A percentile compares a stretch with the other conserved stretches of the same genome.
phyloP scores from a whole-genome alignment of 2,329 filamentous ascomycete genomes.

The Pseudogymnoascus pannorum region DNA sequence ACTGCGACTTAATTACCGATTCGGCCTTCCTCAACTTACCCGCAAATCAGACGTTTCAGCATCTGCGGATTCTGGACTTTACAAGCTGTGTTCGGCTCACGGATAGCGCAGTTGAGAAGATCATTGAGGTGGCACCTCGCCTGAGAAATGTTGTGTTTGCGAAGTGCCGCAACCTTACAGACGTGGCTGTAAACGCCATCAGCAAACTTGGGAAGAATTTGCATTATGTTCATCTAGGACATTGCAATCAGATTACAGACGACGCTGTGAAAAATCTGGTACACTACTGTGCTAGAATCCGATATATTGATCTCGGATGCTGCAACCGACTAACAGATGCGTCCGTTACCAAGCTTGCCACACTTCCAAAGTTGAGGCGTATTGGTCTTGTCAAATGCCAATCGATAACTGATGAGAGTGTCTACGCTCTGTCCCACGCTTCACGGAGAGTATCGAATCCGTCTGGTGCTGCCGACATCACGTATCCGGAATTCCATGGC shows the following conservation, averaged over 20 bases:
- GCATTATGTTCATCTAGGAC: conserved; percentile 92
- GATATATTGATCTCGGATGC: conserved; percentile 97
- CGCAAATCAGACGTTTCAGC: conserved; percentile 64
- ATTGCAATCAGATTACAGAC: conserved; percentile 88
- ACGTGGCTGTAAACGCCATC: conserved; percentile 79
- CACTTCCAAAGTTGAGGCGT: conserved; percentile 84
- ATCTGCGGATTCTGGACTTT: conserved; percentile 85
- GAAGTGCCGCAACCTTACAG: conserved; percentile 90
- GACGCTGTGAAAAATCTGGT: conserved; percentile 78
- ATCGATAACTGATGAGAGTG: conserved; percentile 82
- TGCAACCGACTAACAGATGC: conserved; percentile 81
- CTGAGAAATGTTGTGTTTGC: conserved; percentile 88
- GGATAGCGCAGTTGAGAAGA: conserved; percentile 80
- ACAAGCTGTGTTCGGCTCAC: conserved; percentile 81
- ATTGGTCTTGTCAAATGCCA: conserved; percentile 94
- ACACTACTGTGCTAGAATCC: conserved; percentile 80
- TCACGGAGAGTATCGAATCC: conserved; percentile 45
- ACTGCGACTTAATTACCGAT: conserved; percentile 79
- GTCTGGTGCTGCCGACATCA: conserved; percentile 44
- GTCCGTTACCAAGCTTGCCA: conserved; percentile 76
- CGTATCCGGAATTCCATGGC: not conserved
- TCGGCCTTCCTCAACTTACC: conserved; percentile 79
- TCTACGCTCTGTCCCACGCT: conserved; percentile 72
- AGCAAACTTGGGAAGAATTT: conserved; percentile 88
- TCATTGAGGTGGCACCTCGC: conserved; percentile 77